phyloP scores from a whole-genome alignment of 257 asterid species.

The Haberlea rhodopensis region DNA sequence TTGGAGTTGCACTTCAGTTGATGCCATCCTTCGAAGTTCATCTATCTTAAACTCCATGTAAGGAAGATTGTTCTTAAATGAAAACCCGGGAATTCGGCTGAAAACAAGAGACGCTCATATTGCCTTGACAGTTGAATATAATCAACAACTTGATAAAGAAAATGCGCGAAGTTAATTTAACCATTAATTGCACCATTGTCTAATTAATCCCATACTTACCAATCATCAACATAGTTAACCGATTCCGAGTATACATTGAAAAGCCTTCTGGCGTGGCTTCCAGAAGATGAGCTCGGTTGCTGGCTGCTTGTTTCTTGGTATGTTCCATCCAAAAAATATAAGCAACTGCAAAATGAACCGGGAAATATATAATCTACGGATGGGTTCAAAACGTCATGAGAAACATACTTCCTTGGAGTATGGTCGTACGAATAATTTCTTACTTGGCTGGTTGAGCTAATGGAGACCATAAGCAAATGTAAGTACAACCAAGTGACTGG shows the following conservation, averaged over 20 bases:
- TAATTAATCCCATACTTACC: neutral
- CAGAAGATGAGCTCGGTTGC: neutral
- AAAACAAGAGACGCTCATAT: neutral
- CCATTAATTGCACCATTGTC: no score
- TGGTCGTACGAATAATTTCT: neutral
- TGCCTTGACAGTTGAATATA: neutral
- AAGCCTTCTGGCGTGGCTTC: neutral
- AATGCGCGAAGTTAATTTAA: neutral
- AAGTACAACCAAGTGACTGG: neutral
- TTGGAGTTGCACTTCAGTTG: constrained; percentile 48
- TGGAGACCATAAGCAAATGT: neutral
- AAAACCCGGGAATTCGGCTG: constrained; percentile 73
- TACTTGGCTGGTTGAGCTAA: neutral
- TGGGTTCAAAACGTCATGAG: neutral
- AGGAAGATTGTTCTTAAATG: constrained; percentile 52
- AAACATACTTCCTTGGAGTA: neutral
- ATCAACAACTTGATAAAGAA: neutral
- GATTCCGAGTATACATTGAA: neutral
- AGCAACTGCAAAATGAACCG: neutral
- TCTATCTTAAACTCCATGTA: constrained; percentile 49
- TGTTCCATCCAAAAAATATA: neutral
- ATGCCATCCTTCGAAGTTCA: constrained; percentile 44
- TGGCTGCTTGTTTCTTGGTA: neutral
- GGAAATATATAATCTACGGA: no score
- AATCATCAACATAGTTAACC: neutral